phyloP scores from a whole-genome alignment of 345 rosid genomes.

The Hevea brasiliensis region DNA sequence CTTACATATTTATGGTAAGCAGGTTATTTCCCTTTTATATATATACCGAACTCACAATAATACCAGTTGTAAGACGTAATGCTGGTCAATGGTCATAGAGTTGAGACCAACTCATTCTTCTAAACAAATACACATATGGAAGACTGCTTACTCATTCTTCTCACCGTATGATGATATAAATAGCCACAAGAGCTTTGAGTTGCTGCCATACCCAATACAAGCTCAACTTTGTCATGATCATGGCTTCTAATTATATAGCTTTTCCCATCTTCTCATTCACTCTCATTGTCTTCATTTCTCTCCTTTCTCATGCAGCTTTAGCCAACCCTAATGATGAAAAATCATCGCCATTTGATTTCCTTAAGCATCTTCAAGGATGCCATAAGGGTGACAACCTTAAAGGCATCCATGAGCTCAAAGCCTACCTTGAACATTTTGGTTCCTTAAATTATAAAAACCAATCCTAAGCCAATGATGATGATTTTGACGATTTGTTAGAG shows the following conservation, averaged over 20 bases:
- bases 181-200: no score
- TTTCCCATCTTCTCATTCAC: not conserved
- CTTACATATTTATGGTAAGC: no score
- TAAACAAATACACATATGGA: no score
- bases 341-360: constrained; percentile 5
- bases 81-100: no score
- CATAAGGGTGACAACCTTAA: not conserved
- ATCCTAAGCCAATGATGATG: constrained; percentile 6
- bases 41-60: no score
- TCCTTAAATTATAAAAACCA: constrained; percentile 15
- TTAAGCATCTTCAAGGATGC: not conserved
- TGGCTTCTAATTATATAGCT: constrained; percentile 2
- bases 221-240: not conserved
- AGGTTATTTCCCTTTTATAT: no score
- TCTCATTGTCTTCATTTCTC: not conserved
- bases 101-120: no score
- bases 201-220: no score
- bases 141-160: no score
- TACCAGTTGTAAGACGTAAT: no score
- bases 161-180: no score
- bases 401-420: constrained; percentile 27
- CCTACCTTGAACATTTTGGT: constrained; percentile 25
- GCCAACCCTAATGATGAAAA: not conserved
- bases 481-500: constrained; percentile 28
- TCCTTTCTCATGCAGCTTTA: not conserved